A percentile compares a stretch with the other conserved stretches of the same genome.
Evolutionary conservation across 305 asterid species (phyloP).

Genomic region (Plantago coronopus): DNA sequence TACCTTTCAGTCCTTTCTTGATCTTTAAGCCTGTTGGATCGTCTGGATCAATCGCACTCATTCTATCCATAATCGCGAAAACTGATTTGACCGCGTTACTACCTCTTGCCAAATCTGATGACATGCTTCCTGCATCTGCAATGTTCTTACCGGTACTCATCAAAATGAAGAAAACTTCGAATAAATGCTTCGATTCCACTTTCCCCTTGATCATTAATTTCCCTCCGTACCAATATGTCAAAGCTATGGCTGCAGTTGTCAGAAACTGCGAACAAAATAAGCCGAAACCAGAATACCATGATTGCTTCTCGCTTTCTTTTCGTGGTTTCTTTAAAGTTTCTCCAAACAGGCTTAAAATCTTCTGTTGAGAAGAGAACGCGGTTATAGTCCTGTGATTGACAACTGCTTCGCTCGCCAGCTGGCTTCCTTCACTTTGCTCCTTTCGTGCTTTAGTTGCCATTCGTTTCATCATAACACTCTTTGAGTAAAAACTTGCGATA

Average conservation of each 20-base stretch:
- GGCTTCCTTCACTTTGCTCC: constrained; percentile 70
- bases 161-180: constrained; percentile 65
- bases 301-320: constrained; percentile 53
- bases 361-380: constrained; percentile 65
- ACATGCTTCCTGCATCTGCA: constrained; percentile 81
- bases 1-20: constrained; percentile 36
- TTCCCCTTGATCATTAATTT: constrained; percentile 50
- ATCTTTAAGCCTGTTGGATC: constrained; percentile 28
- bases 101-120: constrained; percentile 65
- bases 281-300: constrained; percentile 66
- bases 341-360: constrained; percentile 43
- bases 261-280: constrained; percentile 55
- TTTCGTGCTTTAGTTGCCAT: constrained; percentile 53
- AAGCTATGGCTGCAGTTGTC: constrained; percentile 51
- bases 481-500: constrained; percentile 58
- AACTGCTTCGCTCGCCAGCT: constrained; percentile 74
- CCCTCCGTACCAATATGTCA: constrained; percentile 83
- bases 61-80: constrained; percentile 49
- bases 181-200: constrained; percentile 54
- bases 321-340: constrained; percentile 42
- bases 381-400: constrained; percentile 68
- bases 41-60: constrained; percentile 52
- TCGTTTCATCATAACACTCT: constrained; percentile 49
- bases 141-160: constrained; percentile 77
- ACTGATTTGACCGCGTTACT: constrained; percentile 51